Conservation (phyloP, 2,329 filamentous ascomycete species). For the Clarireedia paspali region DNA sequence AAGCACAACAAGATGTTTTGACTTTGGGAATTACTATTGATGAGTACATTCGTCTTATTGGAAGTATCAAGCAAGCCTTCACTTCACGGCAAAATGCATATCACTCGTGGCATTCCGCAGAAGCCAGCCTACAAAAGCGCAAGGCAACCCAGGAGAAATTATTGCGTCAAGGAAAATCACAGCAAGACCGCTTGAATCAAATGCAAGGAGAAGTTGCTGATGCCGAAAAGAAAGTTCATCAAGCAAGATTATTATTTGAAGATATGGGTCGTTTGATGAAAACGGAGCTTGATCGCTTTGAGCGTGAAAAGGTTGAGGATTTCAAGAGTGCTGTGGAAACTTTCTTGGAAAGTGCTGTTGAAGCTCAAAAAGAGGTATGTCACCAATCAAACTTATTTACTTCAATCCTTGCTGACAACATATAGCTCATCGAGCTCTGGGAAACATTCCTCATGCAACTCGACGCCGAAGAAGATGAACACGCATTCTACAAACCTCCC, state of each 20-base stretch:
- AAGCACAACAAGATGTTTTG: constrained; percentile 92
- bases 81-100: constrained; percentile 90
- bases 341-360: constrained; percentile 91
- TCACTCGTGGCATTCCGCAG: constrained; percentile 86
- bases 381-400: not conserved
- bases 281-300: constrained; percentile 84
- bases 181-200: constrained; percentile 91
- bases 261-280: constrained; percentile 96
- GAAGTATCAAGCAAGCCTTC: constrained; percentile 90
- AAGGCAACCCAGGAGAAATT: constrained; percentile 88
- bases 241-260: constrained; percentile 83
- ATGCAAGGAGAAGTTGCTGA: constrained; percentile 90
- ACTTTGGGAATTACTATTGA: constrained; percentile 97
- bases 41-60: constrained; percentile 94
- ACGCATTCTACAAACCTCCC: constrained; percentile 56
- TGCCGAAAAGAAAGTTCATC: constrained; percentile 86
- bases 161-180: constrained; percentile 87
- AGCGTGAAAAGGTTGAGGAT: constrained; percentile 96
- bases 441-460: constrained; percentile 96
- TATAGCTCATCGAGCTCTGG: constrained; percentile 75
- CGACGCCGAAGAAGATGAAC: constrained; percentile 83
- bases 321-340: constrained; percentile 98
- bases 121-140: constrained; percentile 84
- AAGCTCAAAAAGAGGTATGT: constrained; percentile 94
- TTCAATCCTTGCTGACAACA: constrained; percentile 8